phyloP scores from a whole-genome alignment of 2,329 filamentous ascomycete species.

The Monosporascus sp. region DNA sequence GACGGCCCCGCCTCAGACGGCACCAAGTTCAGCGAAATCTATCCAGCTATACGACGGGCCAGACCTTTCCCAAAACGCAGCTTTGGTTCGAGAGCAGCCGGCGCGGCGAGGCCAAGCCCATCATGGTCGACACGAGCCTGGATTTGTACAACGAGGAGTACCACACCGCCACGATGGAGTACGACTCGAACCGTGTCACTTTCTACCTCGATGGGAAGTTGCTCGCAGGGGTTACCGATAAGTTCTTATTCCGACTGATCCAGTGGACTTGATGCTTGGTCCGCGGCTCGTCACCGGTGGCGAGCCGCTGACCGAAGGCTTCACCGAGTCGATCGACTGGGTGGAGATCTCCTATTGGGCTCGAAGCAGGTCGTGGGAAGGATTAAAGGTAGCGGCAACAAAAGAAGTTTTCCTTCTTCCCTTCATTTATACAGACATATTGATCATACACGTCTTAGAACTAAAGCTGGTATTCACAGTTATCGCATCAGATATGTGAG shows the following conservation, averaged over 20 bases:
- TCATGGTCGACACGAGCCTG: neutral
- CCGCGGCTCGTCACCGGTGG: neutral
- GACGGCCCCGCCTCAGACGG: neutral
- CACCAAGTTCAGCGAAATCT: neutral
- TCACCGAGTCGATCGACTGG: neutral
- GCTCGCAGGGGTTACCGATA: neutral
- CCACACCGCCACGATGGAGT: neutral
- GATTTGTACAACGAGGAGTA: neutral
- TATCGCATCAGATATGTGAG: no score
- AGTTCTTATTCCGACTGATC: neutral
- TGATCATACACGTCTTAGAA: no score
- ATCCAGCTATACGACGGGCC: neutral
- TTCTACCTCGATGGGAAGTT: neutral
- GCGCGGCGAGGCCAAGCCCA: neutral
- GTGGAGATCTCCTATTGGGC: neutral
- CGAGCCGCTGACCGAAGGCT: neutral
- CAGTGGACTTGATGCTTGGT: neutral
- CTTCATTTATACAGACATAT: no score
- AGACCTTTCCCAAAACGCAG: neutral
- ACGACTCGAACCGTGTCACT: neutral
- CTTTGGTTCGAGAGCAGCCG: neutral
- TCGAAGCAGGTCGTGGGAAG: neutral
- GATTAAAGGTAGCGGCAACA: no score
- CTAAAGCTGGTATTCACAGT: no score
- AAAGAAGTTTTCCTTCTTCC: no score